phyloP scores from a whole-genome alignment of 495 filamentous ascomycete genomes.

The Trichoderma gamsii region DNA sequence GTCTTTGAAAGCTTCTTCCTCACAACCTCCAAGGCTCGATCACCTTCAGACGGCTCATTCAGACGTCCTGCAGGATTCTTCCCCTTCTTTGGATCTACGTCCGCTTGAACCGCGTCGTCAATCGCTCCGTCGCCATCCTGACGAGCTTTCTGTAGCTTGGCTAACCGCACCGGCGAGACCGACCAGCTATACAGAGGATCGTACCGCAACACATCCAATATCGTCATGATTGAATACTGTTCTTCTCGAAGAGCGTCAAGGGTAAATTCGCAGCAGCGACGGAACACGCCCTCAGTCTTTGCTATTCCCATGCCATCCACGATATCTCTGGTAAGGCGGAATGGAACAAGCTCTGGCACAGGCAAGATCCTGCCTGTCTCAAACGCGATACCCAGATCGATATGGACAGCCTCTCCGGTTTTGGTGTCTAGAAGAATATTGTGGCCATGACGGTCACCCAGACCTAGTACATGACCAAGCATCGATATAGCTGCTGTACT shows the following conservation, averaged over 20 bases:
- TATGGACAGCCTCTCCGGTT: slow-evolving; percentile 91
- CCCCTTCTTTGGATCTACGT: slow-evolving; percentile 26
- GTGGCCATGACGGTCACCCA: slow-evolving; percentile 94
- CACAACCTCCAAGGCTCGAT: slow-evolving; percentile 85
- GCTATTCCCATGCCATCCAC: slow-evolving; percentile 97
- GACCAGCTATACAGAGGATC: slow-evolving; percentile 96
- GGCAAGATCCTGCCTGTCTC: slow-evolving; percentile 91
- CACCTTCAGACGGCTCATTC: slow-evolving; percentile 85
- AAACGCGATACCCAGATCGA: slow-evolving; percentile 93
- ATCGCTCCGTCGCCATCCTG: slow-evolving; percentile 26
- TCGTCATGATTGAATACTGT: slow-evolving; percentile 91
- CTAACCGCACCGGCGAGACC: slow-evolving; percentile 79
- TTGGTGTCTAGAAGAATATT: slow-evolving; percentile 90
- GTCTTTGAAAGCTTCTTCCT: slow-evolving; percentile 91
- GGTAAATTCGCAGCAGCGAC: slow-evolving; percentile 95
- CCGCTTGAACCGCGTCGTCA: slow-evolving; percentile 20
- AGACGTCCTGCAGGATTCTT: slow-evolving; percentile 38
- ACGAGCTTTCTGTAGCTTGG: slow-evolving; percentile 49
- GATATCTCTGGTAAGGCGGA: slow-evolving; percentile 89
- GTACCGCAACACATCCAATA: slow-evolving; percentile 90
- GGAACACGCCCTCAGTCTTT: slow-evolving; percentile 90
- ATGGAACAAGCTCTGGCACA: slow-evolving; percentile 90
- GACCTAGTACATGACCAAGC: slow-evolving; percentile 83
- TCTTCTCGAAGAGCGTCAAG: slow-evolving; percentile 89
- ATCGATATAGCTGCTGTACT: slow-evolving; percentile 93